Base-by-base conservation (phyloP, 1,284 basidiomycete species). In the Cystobasidium pallidum region DNA sequence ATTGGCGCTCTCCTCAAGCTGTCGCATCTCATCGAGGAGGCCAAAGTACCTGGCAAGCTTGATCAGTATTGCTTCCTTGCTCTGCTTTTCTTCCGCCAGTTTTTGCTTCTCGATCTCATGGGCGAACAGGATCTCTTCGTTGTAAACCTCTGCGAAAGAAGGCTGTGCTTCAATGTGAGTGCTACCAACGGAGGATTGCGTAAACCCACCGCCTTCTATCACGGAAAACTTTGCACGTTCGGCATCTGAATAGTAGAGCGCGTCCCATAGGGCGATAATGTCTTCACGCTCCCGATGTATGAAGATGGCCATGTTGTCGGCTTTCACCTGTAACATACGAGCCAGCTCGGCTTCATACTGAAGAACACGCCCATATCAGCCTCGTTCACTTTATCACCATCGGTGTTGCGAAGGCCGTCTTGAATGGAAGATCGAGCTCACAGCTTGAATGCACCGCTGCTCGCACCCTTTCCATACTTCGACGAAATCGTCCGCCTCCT, bases 21-120 rank as follows among this genome's bases (percentile, higher is more conserved):
- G 92, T 79, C 89, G 90, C 81, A 92, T 89, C 77, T 98, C 93
- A 62, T 89, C 87, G 66, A 91, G 90, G n/a, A 99, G 89, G 45
- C 90, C 89, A 77, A 92, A 89, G 84, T 97, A 99, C 80, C 90
- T 92, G 80, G 87, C 87, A 75, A 98, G 88, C 66, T 86, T 85
- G 0, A 87, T 85, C 34, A 99, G 84, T 1, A 98, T 83, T 0
- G 88, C 86, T 4, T 87, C 88, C 80, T 94, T 95, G 66, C 86
- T 82, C 74, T 88, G 84, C 19, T 89, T 85, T 78, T 97, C 93
- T 41, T 89, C 88, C 77, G 91, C 89, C 39, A 98, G 84, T 19
- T 88, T 84, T 70, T 85, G 85, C 73, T 93, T 91, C 81, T 96
- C 91, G 43, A 89, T 87, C 80, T 99, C 95, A 78, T 98, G 95